Evolutionary conservation across 1,139 yeast species (phyloP).

Genomic region (Yamadazyma buinensis): DNA sequence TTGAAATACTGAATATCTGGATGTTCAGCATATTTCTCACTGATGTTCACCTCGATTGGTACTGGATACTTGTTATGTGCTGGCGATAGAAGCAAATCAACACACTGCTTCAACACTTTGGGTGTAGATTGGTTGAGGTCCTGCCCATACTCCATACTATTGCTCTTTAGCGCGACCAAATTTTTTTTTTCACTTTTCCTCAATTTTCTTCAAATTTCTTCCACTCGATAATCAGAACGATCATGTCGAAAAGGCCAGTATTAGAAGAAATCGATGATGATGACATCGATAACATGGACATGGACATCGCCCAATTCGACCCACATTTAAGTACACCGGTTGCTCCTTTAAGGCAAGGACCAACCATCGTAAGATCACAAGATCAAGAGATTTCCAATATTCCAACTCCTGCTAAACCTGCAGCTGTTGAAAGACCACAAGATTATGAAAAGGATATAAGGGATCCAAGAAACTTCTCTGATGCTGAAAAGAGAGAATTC

Average conservation of each 20-base stretch:
- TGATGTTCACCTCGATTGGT: conserved; percentile 9
- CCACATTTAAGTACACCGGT: conserved; percentile 65
- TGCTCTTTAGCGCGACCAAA: too few relatives aligned
- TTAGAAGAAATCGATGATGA: conserved; percentile 86
- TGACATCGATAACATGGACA: conserved; percentile 87
- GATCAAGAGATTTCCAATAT: conserved; percentile 28
- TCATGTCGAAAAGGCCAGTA: conserved; percentile 58
- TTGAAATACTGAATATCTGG: conserved; percentile 42
- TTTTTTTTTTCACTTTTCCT: too few relatives aligned
- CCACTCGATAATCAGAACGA: too few relatives aligned
- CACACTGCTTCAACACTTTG: conserved; percentile 27
- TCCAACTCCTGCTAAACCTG: not conserved
- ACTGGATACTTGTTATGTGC: conserved; percentile 15
- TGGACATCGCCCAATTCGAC: conserved; percentile 90
- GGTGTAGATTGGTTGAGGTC: conserved; percentile 16
- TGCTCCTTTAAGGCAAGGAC: conserved; percentile 62
- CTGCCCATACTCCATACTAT: too few relatives aligned
- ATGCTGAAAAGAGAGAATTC: conserved; percentile 57
- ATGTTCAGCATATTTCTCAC: conserved; percentile 20
- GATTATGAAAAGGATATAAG: conserved; percentile 24
- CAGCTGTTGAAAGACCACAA: conserved; percentile 5
- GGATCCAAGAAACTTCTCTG: conserved; percentile 36
- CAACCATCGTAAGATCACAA: conserved; percentile 61
- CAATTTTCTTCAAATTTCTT: not conserved
- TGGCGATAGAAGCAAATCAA: conserved; percentile 23